Evolutionary conservation across 768 basidiomycete species (phyloP).

Genomic region (Mycena latifolia): DNA sequence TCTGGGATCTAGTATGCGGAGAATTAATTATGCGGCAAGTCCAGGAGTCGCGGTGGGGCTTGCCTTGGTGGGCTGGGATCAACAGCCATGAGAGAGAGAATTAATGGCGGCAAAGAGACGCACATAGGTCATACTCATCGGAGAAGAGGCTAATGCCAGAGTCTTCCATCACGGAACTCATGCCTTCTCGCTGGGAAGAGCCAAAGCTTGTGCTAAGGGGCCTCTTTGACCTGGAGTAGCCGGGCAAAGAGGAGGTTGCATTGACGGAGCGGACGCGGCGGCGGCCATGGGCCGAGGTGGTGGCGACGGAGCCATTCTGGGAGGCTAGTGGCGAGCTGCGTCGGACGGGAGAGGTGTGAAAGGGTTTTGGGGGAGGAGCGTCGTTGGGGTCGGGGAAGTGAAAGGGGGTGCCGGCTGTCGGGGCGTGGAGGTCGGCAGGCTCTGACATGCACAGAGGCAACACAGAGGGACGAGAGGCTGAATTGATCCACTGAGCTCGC

Average conservation of each 20-base stretch:
- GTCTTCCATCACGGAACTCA: constrained; percentile 40
- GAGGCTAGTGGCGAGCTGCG: constrained; percentile 51
- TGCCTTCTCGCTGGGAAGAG: constrained; percentile 38
- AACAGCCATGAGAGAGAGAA: constrained; percentile 25
- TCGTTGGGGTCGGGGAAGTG: constrained; percentile 23
- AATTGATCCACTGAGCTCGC: too few species aligned
- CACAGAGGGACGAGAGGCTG: too few species aligned
- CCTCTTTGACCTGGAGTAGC: constrained; percentile 44
- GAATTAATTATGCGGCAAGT: constrained; percentile 1
- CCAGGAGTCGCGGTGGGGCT: constrained; percentile 38
- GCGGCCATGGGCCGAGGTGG: constrained; percentile 38
- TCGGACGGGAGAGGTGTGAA: constrained; percentile 36
- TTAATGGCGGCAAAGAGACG: constrained; percentile 44
- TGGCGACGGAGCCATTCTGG: constrained; percentile 39
- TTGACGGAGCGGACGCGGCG: constrained; percentile 46
- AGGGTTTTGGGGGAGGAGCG: constrained; percentile 1
- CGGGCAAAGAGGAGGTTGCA: constrained; percentile 33
- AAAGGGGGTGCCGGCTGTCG: background rate
- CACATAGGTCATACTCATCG: constrained; percentile 84
- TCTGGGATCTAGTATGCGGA: constrained; percentile 68
- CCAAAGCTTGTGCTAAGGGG: constrained; percentile 38
- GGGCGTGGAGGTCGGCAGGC: constrained; percentile 3
- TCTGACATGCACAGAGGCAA: background rate
- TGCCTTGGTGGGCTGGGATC: constrained; percentile 79
- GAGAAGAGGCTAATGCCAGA: constrained; percentile 65